These are phyloP conservation scores for Wickerhamiella galacta DNA, from an alignment of 805 yeast genomes.

Conservation along the genomic window DNA sequence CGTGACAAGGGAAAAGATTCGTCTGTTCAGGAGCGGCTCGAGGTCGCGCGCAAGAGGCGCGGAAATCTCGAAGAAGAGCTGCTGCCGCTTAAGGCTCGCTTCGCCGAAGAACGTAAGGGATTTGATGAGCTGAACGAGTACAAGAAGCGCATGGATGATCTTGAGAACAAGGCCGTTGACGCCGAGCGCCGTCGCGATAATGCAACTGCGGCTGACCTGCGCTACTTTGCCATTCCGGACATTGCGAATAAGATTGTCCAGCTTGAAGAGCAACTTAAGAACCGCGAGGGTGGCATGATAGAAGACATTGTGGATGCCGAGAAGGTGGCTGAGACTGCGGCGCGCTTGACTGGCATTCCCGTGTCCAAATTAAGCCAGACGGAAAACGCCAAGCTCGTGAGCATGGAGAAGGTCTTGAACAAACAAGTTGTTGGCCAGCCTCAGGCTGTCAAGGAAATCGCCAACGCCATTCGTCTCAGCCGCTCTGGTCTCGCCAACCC, in stretches of 20 bases:
- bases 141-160: slow-evolving; percentile 79
- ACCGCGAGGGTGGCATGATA: slow-evolving; percentile 46
- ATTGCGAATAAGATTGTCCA: slow-evolving; percentile 55
- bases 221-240: slow-evolving; percentile 96
- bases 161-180: slow-evolving; percentile 82
- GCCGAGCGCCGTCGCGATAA: slow-evolving; percentile 96
- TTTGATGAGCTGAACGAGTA: slow-evolving; percentile 82
- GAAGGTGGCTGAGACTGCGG: slow-evolving; percentile 92
- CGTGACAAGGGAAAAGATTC: slow-evolving; percentile 79
- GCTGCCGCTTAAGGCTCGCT: slow-evolving; percentile 71
- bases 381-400: slow-evolving; percentile 82
- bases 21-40: slow-evolving; percentile 72
- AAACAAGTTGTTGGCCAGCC: slow-evolving; percentile 84
- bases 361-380: slow-evolving; percentile 88
- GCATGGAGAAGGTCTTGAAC: slow-evolving; percentile 79
- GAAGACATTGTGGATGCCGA: slow-evolving; percentile 85
- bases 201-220: slow-evolving; percentile 84
- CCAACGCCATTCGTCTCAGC: slow-evolving; percentile 83
- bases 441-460: slow-evolving; percentile 90
- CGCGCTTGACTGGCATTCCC: slow-evolving; percentile 92
- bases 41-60: slow-evolving; percentile 57
- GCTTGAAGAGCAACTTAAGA: slow-evolving; percentile 64
- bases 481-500: slow-evolving; percentile 95
- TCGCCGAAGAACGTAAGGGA: slow-evolving; percentile 72
- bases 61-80: slow-evolving; percentile 76